These are phyloP conservation scores for Globisporangium nodosum DNA, from an alignment of 352 stramenopile species.

Conservation along the genomic window DNA sequence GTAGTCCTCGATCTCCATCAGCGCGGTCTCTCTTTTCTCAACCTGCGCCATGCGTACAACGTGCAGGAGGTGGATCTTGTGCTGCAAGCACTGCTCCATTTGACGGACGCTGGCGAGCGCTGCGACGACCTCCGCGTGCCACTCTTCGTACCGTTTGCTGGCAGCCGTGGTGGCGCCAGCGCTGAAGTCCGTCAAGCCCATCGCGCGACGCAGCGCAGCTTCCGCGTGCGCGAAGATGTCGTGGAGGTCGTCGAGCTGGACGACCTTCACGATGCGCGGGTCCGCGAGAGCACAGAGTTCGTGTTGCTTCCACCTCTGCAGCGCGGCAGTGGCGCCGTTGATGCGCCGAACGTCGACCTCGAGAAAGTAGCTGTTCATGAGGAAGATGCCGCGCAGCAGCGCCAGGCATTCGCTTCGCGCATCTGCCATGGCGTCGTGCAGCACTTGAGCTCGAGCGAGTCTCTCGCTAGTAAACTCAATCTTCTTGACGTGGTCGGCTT, in stretches of 20 bases:
- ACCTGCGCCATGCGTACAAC: slow-evolving; percentile 23
- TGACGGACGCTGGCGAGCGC: slow-evolving; percentile 24
- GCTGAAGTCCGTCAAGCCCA: slow-evolving; percentile 51
- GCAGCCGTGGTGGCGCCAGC: slow-evolving; percentile 19
- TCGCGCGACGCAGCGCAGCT: slow-evolving; percentile 23
- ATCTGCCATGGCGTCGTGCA: slow-evolving; percentile 37
- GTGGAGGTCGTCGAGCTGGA: slow-evolving; percentile 35
- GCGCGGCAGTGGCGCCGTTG: slow-evolving; percentile 27
- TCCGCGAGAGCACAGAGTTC: slow-evolving; percentile 34
- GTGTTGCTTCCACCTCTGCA: slow-evolving; percentile 26
- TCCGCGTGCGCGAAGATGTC: slow-evolving; percentile 26
- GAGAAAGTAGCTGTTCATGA: slow-evolving; percentile 58
- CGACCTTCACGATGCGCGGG: slow-evolving; percentile 25
- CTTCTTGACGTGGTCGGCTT: slow-evolving; percentile 22
- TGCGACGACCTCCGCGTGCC: slow-evolving; percentile 27
- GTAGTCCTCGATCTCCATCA: slow-evolving; percentile 39
- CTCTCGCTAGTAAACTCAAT: slow-evolving; percentile 24
- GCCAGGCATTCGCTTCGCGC: slow-evolving; percentile 38
- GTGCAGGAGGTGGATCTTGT: slow-evolving; percentile 31
- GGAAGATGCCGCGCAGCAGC: slow-evolving; percentile 32
- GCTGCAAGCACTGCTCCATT: slow-evolving; percentile 24
- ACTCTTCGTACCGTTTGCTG: slow-evolving; percentile 48
- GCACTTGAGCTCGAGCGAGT: slow-evolving; percentile 21
- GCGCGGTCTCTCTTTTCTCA: slow-evolving; percentile 23
- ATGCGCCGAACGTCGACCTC: slow-evolving; percentile 47